These are phyloP conservation scores for Cytospora mali DNA, from an alignment of 2,329 filamentous ascomycete genomes.

Conservation along the genomic window DNA sequence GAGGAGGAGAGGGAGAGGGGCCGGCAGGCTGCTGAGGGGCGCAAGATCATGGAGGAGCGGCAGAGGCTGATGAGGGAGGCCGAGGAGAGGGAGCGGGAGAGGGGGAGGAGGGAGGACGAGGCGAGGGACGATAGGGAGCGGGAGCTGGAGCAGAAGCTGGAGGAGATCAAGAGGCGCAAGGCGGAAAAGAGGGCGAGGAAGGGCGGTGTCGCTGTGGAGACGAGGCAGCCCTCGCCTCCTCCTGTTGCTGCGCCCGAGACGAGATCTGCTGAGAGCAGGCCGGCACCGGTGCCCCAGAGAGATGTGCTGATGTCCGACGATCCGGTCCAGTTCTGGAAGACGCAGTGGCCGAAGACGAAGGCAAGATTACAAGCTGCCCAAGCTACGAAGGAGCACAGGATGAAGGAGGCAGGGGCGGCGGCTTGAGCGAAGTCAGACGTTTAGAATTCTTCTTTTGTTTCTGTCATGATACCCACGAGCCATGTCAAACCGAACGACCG, in stretches of 20 bases:
- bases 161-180: conserved; percentile 43
- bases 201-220: conserved; percentile 17
- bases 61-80: conserved; percentile 46
- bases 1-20: conserved; percentile 38
- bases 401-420: conserved; percentile 48
- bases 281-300: conserved; percentile 21
- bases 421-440: conserved; percentile 31
- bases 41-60: conserved; percentile 43
- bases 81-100: conserved; percentile 44
- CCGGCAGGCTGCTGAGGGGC: conserved; percentile 40
- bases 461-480: conserved; percentile 28
- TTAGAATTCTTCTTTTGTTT: conserved; percentile 11
- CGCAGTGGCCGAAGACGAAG: conserved; percentile 44
- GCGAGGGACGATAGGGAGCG: conserved; percentile 43
- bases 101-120: conserved; percentile 34
- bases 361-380: conserved; percentile 61
- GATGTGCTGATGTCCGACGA: conserved; percentile 27
- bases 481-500: neutral
- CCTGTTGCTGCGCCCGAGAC: conserved; percentile 2
- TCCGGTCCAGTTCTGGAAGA: conserved; percentile 26
- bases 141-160: conserved; percentile 47
- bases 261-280: conserved; percentile 13
- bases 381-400: conserved; percentile 56
- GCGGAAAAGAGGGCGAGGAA: conserved; percentile 48
- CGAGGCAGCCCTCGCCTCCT: conserved; percentile 2